Evolutionary conservation across 1,284 basidiomycete genomes (phyloP), one percentile per base, ranked within the genome.

Genomic region (Trichosporon sp.): DNA sequence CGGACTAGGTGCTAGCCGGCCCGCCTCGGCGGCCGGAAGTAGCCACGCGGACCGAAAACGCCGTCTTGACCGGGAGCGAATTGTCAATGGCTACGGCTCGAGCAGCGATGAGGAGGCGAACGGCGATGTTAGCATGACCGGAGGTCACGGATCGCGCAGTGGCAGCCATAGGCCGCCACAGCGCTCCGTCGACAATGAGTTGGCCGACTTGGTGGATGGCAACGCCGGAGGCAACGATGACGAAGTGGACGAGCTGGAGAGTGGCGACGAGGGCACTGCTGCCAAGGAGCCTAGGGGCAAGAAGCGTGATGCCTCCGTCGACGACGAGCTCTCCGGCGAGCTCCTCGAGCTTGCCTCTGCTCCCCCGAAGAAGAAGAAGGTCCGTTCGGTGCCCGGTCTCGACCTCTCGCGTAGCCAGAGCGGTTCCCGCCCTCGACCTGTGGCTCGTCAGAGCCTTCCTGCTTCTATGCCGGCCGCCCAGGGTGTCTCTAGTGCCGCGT

Each of bases 351-450:
- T 76, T 2, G 74, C 73, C 10, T 73, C 72, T 13, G 74, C 71
- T 11, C 73, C 71, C 21, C 73, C 75, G 6, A 75, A 72, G 70
- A 75, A 74, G 69, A 74, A 74, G 65, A 73, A 72, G 63, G 62
- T 67, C 25, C 59, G 61, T 59, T 27, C 40, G 36, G 32, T 56
- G 8, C 60, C 25, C 61, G 37, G 27, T 32, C 44, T 56, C 40
- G 56, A 64, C 34, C 37, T 59, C 46, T 32, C 60, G 16, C 49
- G 36, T 21, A 33, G 34, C 21, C 40, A 52, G 44, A 36, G 44
- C 59, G 54, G 40, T 19, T 56, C 56, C 11, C 62, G 44, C 31
- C 58, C 64, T 11, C 65, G 61, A 25, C 40, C 40, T 33, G 56
- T 40, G 27, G 44, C 63, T 21, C 66, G 64, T 46, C 44, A 63